These are phyloP conservation scores for Neurospora sp. DNA, from an alignment of 2,329 filamentous ascomycete genomes.

Conservation along the genomic window DNA sequence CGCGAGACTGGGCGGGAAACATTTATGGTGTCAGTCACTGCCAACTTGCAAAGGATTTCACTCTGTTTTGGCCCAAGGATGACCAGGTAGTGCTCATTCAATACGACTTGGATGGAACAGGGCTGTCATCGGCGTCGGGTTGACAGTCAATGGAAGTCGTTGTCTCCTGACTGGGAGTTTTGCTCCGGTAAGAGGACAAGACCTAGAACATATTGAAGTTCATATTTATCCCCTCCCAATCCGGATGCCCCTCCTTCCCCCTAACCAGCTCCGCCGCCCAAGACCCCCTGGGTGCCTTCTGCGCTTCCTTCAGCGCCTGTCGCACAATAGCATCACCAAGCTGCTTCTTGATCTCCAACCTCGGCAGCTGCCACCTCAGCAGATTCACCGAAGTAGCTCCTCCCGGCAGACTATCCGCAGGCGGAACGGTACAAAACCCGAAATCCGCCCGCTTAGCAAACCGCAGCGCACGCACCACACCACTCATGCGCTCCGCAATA, in stretches of 20 bases:
- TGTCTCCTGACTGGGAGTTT: too few relatives aligned
- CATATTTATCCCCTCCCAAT: constrained; percentile 18
- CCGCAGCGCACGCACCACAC: constrained; percentile 23
- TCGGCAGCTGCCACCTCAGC: constrained; percentile 13
- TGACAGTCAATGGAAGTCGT: too few relatives aligned
- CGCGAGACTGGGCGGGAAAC: too few relatives aligned
- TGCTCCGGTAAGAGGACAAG: too few relatives aligned
- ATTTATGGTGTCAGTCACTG: too few relatives aligned
- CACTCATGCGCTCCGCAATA: constrained; percentile 27
- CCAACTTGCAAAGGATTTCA: too few relatives aligned
- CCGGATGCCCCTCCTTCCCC: constrained; percentile 14
- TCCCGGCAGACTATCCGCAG: constrained; percentile 1
- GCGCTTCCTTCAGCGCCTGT: constrained; percentile 9
- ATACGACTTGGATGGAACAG: too few relatives aligned
- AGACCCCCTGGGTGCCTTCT: constrained; percentile 15
- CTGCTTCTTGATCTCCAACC: constrained; percentile 19
- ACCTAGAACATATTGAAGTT: constrained; percentile 7
- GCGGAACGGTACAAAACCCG: constrained; percentile 9
- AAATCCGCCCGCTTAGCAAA: constrained; percentile 26
- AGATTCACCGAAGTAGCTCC: constrained; percentile 1
- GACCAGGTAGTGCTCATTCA: too few relatives aligned
- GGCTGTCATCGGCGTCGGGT: too few relatives aligned
- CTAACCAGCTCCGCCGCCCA: constrained; percentile 17
- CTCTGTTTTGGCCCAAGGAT: too few relatives aligned
- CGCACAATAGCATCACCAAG: constrained; percentile 16